phyloP scores from a whole-genome alignment of 2,329 filamentous ascomycete genomes.

The Chalara sp. region DNA sequence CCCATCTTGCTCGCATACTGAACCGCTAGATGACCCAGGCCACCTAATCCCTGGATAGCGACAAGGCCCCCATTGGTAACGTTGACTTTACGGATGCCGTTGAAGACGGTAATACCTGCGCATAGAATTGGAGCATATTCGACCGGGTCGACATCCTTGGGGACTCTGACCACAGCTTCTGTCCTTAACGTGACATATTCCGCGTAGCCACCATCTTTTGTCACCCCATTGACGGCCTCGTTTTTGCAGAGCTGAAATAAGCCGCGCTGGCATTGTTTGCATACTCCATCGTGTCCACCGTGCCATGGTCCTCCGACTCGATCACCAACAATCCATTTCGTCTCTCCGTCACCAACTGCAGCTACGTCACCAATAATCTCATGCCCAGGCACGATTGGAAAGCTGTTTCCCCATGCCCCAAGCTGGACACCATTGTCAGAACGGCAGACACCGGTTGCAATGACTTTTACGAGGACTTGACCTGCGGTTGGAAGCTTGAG shows the following conservation, averaged over 20 bases:
- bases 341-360: conserved; percentile 49
- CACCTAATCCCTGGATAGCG: conserved; percentile 64
- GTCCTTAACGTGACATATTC: conserved; percentile 55
- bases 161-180: conserved; percentile 54
- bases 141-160: conserved; percentile 43
- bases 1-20: conserved; percentile 70
- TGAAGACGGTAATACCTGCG: conserved; percentile 59
- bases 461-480: conserved; percentile 63
- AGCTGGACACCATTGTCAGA: conserved; percentile 42
- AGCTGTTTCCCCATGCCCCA: conserved; percentile 47
- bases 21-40: conserved; percentile 70
- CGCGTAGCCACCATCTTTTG: conserved; percentile 51
- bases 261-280: conserved; percentile 55
- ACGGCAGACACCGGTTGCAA: conserved; percentile 68
- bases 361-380: conserved; percentile 65
- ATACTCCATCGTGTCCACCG: conserved; percentile 52
- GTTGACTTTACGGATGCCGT: conserved; percentile 47
- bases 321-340: conserved; percentile 55
- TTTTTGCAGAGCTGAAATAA: conserved; percentile 65
- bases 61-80: conserved; percentile 46
- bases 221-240: conserved; percentile 56
- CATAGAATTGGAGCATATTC: conserved; percentile 55
- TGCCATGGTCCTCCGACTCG: conserved; percentile 65
- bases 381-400: conserved; percentile 62
- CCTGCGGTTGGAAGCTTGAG: conserved; percentile 48